Base-by-base conservation (phyloP, 2,329 filamentous ascomycete species). In the Zymoseptoria pseudotritici region DNA sequence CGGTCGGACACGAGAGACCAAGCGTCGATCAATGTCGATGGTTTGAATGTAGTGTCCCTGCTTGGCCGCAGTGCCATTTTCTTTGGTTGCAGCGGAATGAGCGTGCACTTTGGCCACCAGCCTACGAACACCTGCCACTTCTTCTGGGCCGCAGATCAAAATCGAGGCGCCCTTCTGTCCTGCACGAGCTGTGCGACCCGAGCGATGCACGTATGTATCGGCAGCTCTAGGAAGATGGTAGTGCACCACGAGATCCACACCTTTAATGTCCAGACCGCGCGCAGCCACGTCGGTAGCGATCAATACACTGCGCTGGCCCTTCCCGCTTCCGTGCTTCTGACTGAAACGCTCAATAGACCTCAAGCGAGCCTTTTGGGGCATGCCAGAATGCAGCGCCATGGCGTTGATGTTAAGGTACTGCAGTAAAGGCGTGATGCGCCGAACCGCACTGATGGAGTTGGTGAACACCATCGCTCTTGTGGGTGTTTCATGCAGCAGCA, bases 281-380 rank as follows among this genome's bases (percentile, higher is more conserved):
- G 93, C 91, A 2, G 93, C 93, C 24, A 97, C 92, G 72, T 97
- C 93, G 0, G 94, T 97, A 3, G 94, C 91, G 19, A 99, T 83
- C 2, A 97, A 83, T 53, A 97, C 88, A 10, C 64, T 75, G 29
- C 52, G 64, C 56, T 19, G 54, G 21, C 79, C 76, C 53, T 83
- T 79, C 0, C 76, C 73, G 0, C 85, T 79, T 2, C 83, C 83
- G 1, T 88, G 87, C 21, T 55, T 58, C 29, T 61, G 54, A 13
- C 61, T 67, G 76, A 99, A 97, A 50, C 89, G 88, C 72, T 99
- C 94, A 2, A 99, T 83, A 1, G 91, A 93, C 49, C 93, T 86
- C n/a, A 97, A 81, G 52, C 94, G 91, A 2, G 94, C 92, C 74
- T 97, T 97, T 75, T 99, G 94, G 0, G 86, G 82, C 94, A 99